A percentile compares a stretch with the other conserved stretches of the same genome.
These are phyloP conservation scores for Athelia psychrophila DNA, from an alignment of 1,284 basidiomycete species.

Conservation along the genomic window DNA sequence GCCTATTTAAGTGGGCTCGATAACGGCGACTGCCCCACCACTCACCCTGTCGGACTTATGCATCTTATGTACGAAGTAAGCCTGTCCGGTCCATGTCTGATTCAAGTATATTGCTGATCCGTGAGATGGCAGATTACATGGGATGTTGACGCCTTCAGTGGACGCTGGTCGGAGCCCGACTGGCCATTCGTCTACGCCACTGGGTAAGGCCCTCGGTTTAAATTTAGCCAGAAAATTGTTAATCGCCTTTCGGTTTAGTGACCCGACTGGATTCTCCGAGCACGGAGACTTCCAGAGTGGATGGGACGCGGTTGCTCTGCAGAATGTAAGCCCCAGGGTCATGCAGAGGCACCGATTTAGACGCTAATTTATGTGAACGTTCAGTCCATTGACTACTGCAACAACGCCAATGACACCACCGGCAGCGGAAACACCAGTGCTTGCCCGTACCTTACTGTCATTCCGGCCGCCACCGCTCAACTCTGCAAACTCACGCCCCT, in stretches of 20 bases:
- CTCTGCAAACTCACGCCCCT: constrained; percentile 32
- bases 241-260: constrained; percentile 19
- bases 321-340: not conserved
- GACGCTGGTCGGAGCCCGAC: constrained; percentile 32
- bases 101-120: too few relatives aligned
- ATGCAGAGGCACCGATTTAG: not conserved
- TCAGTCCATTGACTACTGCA: constrained; percentile 45
- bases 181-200: constrained; percentile 42
- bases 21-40: constrained; percentile 42
- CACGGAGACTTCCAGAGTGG: constrained; percentile 50
- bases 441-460: constrained; percentile 36
- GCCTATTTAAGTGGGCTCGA: constrained; percentile 32
- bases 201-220: too few relatives aligned
- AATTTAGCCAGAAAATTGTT: not conserved
- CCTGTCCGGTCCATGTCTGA: not conserved
- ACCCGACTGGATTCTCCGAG: constrained; percentile 43
- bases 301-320: constrained; percentile 28
- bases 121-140: constrained; percentile 39
- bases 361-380: too few relatives aligned
- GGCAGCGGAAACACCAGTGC: constrained; percentile 35
- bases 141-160: constrained; percentile 33
- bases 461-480: constrained; percentile 17
- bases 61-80: constrained; percentile 46
- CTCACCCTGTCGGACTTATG: constrained; percentile 42
- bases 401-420: constrained; percentile 35